Conservation (phyloP, 169 alveolate genomes). For the Babesia gibsoni region DNA sequence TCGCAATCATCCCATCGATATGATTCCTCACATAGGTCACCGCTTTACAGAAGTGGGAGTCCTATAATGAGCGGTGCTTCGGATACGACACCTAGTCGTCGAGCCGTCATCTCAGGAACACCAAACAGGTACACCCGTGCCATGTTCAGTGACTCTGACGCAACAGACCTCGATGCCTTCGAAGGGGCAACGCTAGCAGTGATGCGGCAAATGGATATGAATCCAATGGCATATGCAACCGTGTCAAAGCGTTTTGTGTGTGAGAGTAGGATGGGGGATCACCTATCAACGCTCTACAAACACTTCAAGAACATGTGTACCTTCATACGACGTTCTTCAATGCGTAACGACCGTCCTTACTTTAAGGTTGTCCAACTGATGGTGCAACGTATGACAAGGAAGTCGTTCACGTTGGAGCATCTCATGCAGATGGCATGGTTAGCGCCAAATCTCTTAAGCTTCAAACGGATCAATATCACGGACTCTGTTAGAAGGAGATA, state of each 20-base stretch:
- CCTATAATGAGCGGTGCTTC: neutral
- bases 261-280: slow-evolving; percentile 17
- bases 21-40: neutral
- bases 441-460: slow-evolving; percentile 48
- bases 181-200: slow-evolving; percentile 24
- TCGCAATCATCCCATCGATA: neutral
- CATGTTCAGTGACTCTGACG: slow-evolving; percentile 8
- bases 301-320: slow-evolving; percentile 60
- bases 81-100: slow-evolving; percentile 3
- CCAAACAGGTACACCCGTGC: slow-evolving; percentile 13
- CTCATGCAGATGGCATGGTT: slow-evolving; percentile 52
- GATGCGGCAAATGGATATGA: slow-evolving; percentile 34
- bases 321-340: slow-evolving; percentile 43
- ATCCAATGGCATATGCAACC: slow-evolving; percentile 51
- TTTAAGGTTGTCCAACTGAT: slow-evolving; percentile 43
- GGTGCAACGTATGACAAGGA: slow-evolving; percentile 58
- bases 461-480: slow-evolving; percentile 40
- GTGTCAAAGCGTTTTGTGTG: slow-evolving; percentile 22
- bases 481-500: slow-evolving; percentile 20
- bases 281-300: slow-evolving; percentile 25
- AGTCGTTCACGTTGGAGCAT: slow-evolving; percentile 41
- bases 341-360: slow-evolving; percentile 53
- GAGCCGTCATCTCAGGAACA: neutral
- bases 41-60: neutral
- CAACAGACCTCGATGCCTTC: slow-evolving; percentile 17